Conservation (phyloP, 2,329 filamentous ascomycete genomes). For the Dothiorella sarmentorum region DNA sequence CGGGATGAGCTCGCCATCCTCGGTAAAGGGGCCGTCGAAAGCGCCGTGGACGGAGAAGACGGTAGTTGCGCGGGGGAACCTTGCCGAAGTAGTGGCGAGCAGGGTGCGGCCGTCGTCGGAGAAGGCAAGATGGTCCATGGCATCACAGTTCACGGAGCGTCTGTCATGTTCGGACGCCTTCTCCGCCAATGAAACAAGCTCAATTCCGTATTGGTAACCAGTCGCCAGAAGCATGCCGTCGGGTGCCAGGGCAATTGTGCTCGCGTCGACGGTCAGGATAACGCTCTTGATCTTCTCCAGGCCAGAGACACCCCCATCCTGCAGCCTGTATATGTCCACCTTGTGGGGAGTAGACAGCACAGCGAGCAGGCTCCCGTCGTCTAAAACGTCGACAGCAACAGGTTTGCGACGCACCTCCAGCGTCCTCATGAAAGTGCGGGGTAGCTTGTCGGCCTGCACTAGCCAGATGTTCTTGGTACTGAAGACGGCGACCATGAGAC, state of each 20-base stretch:
- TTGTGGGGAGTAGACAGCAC: constrained; percentile 80
- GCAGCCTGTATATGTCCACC: constrained; percentile 78
- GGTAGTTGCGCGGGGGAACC: constrained; percentile 35
- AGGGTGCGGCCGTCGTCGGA: constrained; percentile 40
- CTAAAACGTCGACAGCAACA: constrained; percentile 68
- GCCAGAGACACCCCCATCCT: constrained; percentile 38
- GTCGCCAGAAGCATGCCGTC: constrained; percentile 78
- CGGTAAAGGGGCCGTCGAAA: constrained; percentile 39
- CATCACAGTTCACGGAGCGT: constrained; percentile 35
- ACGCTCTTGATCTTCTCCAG: constrained; percentile 71
- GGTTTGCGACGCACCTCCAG: constrained; percentile 38
- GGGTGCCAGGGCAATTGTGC: constrained; percentile 75
- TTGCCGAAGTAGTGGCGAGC: constrained; percentile 37
- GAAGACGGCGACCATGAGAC: constrained; percentile 36
- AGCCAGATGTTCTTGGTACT: constrained; percentile 38
- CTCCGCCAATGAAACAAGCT: constrained; percentile 72
- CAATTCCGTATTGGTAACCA: constrained; percentile 84
- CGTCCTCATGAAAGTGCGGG: constrained; percentile 35
- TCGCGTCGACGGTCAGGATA: constrained; percentile 72
- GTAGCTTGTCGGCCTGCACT: constrained; percentile 35
- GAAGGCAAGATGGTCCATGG: constrained; percentile 37
- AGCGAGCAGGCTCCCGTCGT: constrained; percentile 72
- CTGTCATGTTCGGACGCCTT: constrained; percentile 45
- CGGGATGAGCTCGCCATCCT: constrained; percentile 38
- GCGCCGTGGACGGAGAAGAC: constrained; percentile 38